phyloP scores from a whole-genome alignment of 164 flowering plant genomes.

The Stephania yunnanensis region DNA sequence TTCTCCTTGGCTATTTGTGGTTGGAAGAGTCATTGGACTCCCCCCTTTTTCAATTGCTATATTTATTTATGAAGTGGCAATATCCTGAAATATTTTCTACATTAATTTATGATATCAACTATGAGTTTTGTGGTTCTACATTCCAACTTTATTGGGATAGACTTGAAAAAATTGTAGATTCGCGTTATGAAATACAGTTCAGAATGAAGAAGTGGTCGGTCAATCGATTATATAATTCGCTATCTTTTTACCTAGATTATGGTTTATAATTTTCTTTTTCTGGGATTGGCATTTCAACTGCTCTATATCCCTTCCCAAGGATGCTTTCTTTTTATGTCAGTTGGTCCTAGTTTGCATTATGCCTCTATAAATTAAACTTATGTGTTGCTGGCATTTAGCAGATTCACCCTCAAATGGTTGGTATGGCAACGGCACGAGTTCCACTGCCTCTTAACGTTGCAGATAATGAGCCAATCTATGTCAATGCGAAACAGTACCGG shows the following conservation, averaged over 20 bases:
- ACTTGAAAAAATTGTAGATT: neutral
- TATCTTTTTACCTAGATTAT: neutral
- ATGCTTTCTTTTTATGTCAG: neutral
- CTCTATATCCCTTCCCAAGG: neutral
- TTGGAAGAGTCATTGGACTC: neutral
- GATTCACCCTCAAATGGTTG: conserved; percentile 58
- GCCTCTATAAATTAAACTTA: neutral
- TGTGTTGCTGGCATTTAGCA: conserved; percentile 12
- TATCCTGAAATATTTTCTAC: neutral
- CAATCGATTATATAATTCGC: neutral
- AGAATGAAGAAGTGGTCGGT: neutral
- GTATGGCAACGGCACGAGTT: conserved; percentile 46
- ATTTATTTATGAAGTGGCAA: neutral
- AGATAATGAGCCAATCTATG: conserved; percentile 76
- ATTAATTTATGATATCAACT: neutral
- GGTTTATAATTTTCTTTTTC: neutral
- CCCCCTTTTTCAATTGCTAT: neutral
- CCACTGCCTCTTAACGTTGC: conserved; percentile 59
- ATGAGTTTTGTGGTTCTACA: neutral
- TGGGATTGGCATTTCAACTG: neutral
- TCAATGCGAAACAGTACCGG: conserved; percentile 78
- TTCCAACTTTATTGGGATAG: neutral
- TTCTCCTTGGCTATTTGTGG: neutral
- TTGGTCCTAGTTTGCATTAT: neutral
- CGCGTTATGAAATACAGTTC: neutral